Percentiles rank a stretch among this genome's conserved stretches.
Evolutionary conservation across 2,329 filamentous ascomycete species (phyloP).

Genomic region (Trichophaea hybrida): DNA sequence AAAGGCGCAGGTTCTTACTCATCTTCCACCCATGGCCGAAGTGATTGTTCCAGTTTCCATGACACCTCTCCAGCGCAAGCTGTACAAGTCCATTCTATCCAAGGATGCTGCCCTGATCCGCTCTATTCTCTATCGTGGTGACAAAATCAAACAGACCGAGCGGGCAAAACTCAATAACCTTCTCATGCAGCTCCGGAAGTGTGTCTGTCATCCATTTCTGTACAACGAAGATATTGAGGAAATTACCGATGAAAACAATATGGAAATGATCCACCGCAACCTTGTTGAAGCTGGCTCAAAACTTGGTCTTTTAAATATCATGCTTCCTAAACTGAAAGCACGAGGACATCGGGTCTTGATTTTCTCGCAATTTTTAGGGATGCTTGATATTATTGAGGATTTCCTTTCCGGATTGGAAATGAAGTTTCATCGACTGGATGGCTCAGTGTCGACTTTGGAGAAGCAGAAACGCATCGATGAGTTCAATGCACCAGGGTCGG

Average conservation of each 20-base stretch:
- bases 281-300: conserved; percentile 86
- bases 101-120: conserved; percentile 82
- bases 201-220: conserved; percentile 88
- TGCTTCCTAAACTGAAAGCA: conserved; percentile 75
- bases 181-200: conserved; percentile 85
- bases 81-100: conserved; percentile 84
- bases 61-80: conserved; percentile 80
- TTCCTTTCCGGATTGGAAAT: conserved; percentile 66
- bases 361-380: conserved; percentile 87
- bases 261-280: conserved; percentile 53
- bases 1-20: conserved; percentile 78
- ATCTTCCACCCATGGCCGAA: conserved; percentile 82
- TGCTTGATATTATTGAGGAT: conserved; percentile 82
- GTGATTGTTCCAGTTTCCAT: conserved; percentile 94
- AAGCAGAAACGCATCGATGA: conserved; percentile 92
- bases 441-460: conserved; percentile 62
- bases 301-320: conserved; percentile 64
- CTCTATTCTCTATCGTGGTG: conserved; percentile 61
- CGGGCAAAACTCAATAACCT: conserved; percentile 74
- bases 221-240: conserved; percentile 89
- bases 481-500: conserved; percentile 73
- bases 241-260: conserved; percentile 42
- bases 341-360: conserved; percentile 82
- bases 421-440: conserved; percentile 68
- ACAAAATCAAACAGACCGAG: conserved; percentile 49